Conservation (phyloP, 2,329 filamentous ascomycete species). For the Neofusicoccum laricinum region DNA sequence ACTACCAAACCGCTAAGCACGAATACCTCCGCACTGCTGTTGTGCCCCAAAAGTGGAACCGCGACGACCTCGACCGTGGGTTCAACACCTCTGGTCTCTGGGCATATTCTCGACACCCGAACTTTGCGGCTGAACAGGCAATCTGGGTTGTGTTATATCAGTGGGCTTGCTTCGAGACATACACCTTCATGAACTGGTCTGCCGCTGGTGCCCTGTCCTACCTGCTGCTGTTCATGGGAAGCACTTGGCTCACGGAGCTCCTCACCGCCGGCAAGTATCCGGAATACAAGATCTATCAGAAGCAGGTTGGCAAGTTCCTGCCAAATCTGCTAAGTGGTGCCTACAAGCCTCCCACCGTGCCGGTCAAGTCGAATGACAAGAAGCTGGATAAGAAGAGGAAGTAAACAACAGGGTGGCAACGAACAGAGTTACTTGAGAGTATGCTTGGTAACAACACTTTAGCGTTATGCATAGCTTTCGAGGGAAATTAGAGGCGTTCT, state of each 20-base stretch:
- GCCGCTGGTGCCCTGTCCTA: conserved; percentile 67
- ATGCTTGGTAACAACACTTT: too few relatives aligned
- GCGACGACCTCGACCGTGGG: conserved; percentile 81
- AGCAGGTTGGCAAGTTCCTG: conserved; percentile 77
- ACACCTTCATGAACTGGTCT: conserved; percentile 75
- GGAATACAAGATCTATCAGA: conserved; percentile 83
- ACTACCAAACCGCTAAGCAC: conserved; percentile 78
- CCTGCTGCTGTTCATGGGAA: conserved; percentile 81
- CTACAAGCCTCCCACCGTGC: background rate
- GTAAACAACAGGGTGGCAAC: background rate
- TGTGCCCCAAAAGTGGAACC: conserved; percentile 61
- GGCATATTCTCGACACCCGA: conserved; percentile 87
- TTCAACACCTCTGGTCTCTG: conserved; percentile 84
- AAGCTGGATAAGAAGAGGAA: background rate
- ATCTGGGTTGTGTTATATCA: conserved; percentile 87
- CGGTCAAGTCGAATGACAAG: background rate
- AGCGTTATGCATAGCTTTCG: too few relatives aligned
- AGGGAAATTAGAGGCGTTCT: too few relatives aligned
- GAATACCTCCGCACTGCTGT: conserved; percentile 71
- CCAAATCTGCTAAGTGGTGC: conserved; percentile 43
- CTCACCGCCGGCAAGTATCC: conserved; percentile 81
- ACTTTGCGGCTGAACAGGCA: conserved; percentile 88
- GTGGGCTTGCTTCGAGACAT: conserved; percentile 77
- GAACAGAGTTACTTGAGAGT: too few relatives aligned
- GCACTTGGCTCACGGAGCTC: conserved; percentile 80